phyloP scores from a whole-genome alignment of 1,284 basidiomycete genomes.

The Naganishia albida region DNA sequence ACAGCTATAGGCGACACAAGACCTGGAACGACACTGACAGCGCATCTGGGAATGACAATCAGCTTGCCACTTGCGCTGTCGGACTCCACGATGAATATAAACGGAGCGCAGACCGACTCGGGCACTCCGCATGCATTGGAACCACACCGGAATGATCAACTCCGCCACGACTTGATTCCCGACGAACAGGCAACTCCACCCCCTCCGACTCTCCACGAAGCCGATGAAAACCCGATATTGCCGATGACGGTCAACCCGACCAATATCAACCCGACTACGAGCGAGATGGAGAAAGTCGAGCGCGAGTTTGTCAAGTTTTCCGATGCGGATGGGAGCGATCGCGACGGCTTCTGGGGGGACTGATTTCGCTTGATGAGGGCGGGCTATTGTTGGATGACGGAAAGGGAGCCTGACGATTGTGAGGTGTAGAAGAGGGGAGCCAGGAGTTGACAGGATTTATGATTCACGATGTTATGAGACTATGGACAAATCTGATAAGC shows the following conservation, averaged over 20 bases:
- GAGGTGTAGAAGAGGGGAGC: no score
- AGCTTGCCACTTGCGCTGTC: slow-evolving; percentile 13
- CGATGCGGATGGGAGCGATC: slow-evolving; percentile 4
- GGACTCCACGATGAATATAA: neutral
- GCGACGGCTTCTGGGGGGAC: slow-evolving; percentile 26
- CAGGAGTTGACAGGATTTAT: no score
- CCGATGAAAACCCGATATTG: no score
- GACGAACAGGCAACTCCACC: no score
- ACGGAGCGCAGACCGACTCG: no score
- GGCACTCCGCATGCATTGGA: neutral
- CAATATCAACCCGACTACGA: no score
- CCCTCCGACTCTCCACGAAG: no score
- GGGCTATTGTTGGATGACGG: neutral
- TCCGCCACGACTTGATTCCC: neutral
- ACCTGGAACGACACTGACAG: neutral
- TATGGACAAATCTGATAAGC: neutral
- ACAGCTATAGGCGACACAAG: neutral
- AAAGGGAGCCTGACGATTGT: neutral
- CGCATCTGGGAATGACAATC: slow-evolving; percentile 8
- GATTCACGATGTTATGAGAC: no score
- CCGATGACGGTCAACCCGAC: no score
- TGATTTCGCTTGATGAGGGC: slow-evolving; percentile 4
- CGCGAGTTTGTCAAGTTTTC: slow-evolving; percentile 33
- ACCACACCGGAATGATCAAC: no score
- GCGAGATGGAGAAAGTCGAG: slow-evolving; percentile 22